Base-by-base conservation (phyloP, 2,329 filamentous ascomycete species). In the Phyllosticta citrichinensis region DNA sequence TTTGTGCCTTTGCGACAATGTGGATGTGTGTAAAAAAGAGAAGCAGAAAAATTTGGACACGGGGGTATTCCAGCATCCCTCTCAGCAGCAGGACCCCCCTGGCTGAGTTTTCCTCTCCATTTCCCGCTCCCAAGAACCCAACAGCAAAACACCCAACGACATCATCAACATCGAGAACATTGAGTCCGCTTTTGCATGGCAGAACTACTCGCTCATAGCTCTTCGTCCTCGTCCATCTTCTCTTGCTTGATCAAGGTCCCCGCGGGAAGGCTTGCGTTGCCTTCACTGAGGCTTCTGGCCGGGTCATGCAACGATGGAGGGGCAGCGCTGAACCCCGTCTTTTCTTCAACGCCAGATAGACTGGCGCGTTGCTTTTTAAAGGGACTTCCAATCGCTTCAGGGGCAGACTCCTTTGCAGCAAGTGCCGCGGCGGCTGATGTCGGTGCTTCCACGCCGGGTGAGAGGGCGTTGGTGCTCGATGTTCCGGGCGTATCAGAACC, bases 341-440 rank as follows among this genome's bases (percentile, higher is more conserved):
- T 75, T 56, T 75, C 76, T 58, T 79, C 74, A 50, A 77, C 72
- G 8, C 77, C 80, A 8, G 80, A 77, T 24, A 84, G 67, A 66
- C 85, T 88, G 1, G 86, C 82, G 40, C 88, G 80, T 62, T 89
- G 86, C 70, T 87, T 90, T 79, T 91, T 91, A 67, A 89, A 80
- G 1, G 88, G 88, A 65, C 87, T 90, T 56, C 85, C 87, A 22
- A 90, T 72, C 8, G 72, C 71, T 35, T 83, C 81, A 20, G 79
- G 77, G 1, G 75, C 74, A 5, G 80, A 71, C 55, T 79, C 79
- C 20, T 61, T 62, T 2, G 67, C 63, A 20, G 60, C 56, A 2
- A 62, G 56, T 2, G 52, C 52, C 14, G 60, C 56, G 11, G 55
- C 56, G 51, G 51, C 52, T 33, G 47, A 40, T 4, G 55, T 57